Evolutionary conservation across 352 stramenopile species (phyloP).

Genomic region (Phytophthora tubulina): DNA sequence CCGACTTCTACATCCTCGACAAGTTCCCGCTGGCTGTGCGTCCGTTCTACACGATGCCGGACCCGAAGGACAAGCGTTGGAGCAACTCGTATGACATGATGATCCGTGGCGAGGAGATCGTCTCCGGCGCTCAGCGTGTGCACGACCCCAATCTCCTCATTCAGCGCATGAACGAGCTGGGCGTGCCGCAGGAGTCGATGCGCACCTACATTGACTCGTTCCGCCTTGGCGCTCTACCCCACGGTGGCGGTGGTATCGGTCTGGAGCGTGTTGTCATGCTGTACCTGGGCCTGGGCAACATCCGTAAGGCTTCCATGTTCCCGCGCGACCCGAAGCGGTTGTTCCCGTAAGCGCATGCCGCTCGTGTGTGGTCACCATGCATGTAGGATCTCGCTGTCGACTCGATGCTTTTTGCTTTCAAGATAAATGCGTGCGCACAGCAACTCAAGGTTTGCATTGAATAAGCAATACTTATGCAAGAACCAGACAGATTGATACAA

Average conservation of each 20-base stretch:
- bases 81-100: conserved; percentile 99
- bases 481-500: conserved; percentile 23
- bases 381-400: conserved; percentile 28
- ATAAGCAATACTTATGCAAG: conserved; percentile 23
- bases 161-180: conserved; percentile 90
- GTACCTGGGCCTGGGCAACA: conserved; percentile 98
- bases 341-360: conserved; percentile 58
- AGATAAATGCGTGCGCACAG: conserved; percentile 15
- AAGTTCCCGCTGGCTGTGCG: conserved; percentile 99
- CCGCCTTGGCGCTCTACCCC: conserved; percentile 97
- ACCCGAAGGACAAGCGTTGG: conserved; percentile 94
- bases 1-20: conserved; percentile 99
- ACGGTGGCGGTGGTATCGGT: conserved; percentile 98
- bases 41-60: conserved; percentile 99
- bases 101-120: conserved; percentile 99
- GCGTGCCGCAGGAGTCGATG: conserved; percentile 91
- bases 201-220: conserved; percentile 99
- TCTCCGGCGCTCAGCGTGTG: conserved; percentile 99
- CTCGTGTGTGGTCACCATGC: conserved; percentile 15
- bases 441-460: conserved; percentile 26
- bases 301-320: conserved; percentile 99
- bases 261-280: conserved; percentile 99
- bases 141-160: conserved; percentile 97
- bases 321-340: conserved; percentile 94
- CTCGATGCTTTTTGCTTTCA: conserved; percentile 9